Evolutionary conservation across 345 rosid genomes (phyloP), one percentile per base, ranked within the genome.

Genomic region (Ricinus communis): DNA sequence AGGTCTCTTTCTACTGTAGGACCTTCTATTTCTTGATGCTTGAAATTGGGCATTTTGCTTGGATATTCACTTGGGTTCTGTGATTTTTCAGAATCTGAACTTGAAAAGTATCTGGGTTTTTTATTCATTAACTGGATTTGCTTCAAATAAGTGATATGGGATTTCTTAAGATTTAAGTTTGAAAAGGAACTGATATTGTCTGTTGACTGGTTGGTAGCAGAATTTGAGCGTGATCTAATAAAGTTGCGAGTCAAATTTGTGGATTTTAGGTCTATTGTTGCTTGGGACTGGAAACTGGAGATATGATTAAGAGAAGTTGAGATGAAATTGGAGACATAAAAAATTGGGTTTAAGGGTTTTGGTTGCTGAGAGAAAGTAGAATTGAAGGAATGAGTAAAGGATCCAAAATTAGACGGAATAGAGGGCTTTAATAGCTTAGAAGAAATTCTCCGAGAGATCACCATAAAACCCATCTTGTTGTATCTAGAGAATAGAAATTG

Each of bases 21-120:
- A 0, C 97, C 99, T 71, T 90, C 96, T 76, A 95, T 90, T 77
- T 95, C 97, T 67, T 90, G 99, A 84, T 90, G 96, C 84, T 92
- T 89, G 86, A 88, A 86, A 62, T 85, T 79, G 4, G 85, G 82
- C 75, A 81, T 88, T 69, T 84, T 74, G 70, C 83, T 88, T 5
- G 86, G 86, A 47, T 77, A 71, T 28, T 73, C 82, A 16, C 65
- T 73, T 4, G 51, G 38, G 1, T 54, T 76, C 8, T 25, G 59
- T 9, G 73, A 53, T n/a, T 87, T 47, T 54, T 75, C 79, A 1
- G 71, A n/a, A 24, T 71, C 82, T 27, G 83, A 69, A 61, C 81
- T 80, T 24, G 96, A 90, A 64, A 81, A 69, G 67, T 65, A 71
- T 77, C 88, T 85, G 58, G 80, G 68, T 25, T 72, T 76, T 75